Evolutionary conservation across 306 rosid species (phyloP).

Genomic region (Albizia julibrissin): DNA sequence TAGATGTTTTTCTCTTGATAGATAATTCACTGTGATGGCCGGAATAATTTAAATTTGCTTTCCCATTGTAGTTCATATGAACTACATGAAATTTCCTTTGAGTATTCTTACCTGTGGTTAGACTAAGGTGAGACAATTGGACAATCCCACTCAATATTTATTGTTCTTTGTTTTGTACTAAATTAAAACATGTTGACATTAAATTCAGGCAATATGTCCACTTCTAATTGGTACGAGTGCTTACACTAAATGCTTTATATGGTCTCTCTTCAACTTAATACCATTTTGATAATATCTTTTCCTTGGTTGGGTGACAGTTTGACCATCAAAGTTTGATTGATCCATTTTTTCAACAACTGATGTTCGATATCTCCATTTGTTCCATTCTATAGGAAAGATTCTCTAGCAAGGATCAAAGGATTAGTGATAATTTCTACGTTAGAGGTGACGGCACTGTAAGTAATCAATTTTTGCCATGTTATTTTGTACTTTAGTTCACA

Average conservation of each 20-base stretch:
- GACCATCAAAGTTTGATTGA: conserved; percentile 16
- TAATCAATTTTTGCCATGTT: conserved; percentile 28
- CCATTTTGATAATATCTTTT: neutral
- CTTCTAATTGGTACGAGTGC: neutral
- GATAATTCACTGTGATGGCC: conserved; percentile 5
- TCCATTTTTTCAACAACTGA: conserved; percentile 8
- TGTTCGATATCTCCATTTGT: conserved; percentile 15
- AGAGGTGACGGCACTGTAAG: conserved; percentile 98
- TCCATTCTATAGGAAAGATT: conserved; percentile 71
- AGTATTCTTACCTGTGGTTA: conserved; percentile 7
- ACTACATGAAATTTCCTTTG: conserved; percentile 11
- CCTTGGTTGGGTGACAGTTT: conserved; percentile 5
- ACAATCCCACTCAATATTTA: neutral
- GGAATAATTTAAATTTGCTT: conserved; percentile 17
- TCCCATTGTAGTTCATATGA: conserved; percentile 29
- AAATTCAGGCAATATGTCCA: conserved; percentile 23
- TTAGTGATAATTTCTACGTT: conserved; percentile 85
- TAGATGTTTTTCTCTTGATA: conserved; percentile 27
- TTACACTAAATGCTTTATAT: conserved; percentile 4
- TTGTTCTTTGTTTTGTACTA: conserved; percentile 15
- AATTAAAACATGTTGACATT: conserved; percentile 10
- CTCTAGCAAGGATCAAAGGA: conserved; percentile 83
- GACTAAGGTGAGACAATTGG: neutral
- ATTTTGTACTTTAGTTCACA: conserved; percentile 2
- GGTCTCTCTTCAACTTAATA: neutral